A percentile compares a stretch with the other conserved stretches of the same genome.
Conservation (phyloP, 228 moss, liverwort and hornwort genomes). For the Sphagnum magellanicum region DNA sequence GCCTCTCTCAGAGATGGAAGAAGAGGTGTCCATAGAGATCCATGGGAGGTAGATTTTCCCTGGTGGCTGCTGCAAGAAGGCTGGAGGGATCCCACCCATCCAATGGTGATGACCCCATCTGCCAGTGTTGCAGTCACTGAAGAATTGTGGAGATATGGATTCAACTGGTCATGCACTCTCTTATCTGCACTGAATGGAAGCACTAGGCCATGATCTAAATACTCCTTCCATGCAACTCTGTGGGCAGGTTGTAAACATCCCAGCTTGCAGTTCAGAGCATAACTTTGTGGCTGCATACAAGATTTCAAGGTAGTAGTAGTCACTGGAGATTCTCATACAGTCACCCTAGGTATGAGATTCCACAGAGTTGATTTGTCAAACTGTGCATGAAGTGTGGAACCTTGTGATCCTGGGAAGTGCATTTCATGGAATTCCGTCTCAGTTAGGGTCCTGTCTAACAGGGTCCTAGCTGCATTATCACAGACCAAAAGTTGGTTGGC, state of each 20-base stretch:
- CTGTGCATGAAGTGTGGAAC: not conserved
- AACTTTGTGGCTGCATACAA: not conserved
- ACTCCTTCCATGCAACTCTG: constrained; percentile 1
- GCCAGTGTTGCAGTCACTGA: not conserved
- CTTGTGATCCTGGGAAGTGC: not conserved
- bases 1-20: constrained; percentile 1
- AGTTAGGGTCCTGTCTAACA: no score
- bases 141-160: not conserved
- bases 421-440: not conserved
- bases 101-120: not conserved
- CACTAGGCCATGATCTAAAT: not conserved
- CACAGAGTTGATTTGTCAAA: not conserved
- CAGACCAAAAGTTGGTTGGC: not conserved
- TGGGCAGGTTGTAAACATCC: constrained; percentile 1
- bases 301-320: not conserved
- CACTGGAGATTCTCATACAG: not conserved
- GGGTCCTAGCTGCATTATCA: not conserved
- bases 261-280: not conserved
- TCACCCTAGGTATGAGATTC: not conserved
- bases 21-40: constrained; percentile 5
- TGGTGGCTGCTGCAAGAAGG: not conserved
- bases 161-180: not conserved
- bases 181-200: constrained; percentile 1
- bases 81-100: not conserved
- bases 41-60: not conserved